Evolutionary conservation across 768 basidiomycete species (phyloP), one percentile per base, ranked within the genome.

Genomic region (Collybia nuda): DNA sequence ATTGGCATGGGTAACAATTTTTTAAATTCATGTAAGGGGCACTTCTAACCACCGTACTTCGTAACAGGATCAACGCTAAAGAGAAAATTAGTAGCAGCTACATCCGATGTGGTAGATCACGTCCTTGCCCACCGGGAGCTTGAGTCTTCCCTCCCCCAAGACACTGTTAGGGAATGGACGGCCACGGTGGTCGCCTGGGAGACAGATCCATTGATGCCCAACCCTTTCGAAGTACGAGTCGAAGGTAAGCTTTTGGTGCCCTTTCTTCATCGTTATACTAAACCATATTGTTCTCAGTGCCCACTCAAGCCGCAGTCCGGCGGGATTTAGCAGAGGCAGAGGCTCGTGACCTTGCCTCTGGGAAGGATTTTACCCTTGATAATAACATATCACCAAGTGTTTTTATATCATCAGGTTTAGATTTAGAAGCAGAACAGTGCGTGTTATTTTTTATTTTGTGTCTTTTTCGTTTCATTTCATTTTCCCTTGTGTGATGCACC

Each of bases 371-470:
- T 38, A 4, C 39, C 2, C 46, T 56, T 3, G 51, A 60, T 26
- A 46, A 52, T 5, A 45, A 50, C 18, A 36, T 60, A 21, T 52
- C 51, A 15, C 44, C 40, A 19, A 53, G 47, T 29, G 48, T 46
- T 8, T 40, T 54, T 5, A 53, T 63, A 11, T 46, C 46, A 4
- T 47, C 37, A 6, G 56, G 56, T 3, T 26, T 63, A 3, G 59
- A 61, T 18, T 42, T 61, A 0, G 56, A 63, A 28, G 50, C 50
- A 19, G 53, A 59, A 37, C 58, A 59, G 62, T 63, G 11, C 9
- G 15, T n/a, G n/a, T n/a, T 35, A 8, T 5, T 3, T 35, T 44
- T 17, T 18, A 17, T 21, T n/a, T n/a, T 6, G 5, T 15, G n/a
- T n/a, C n/a, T n/a, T n/a, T n/a, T n/a, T n/a, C n/a, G n/a, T n/a